Conservation (phyloP, 176 grass and related monocot genomes). For the Aegilops longissima region DNA sequence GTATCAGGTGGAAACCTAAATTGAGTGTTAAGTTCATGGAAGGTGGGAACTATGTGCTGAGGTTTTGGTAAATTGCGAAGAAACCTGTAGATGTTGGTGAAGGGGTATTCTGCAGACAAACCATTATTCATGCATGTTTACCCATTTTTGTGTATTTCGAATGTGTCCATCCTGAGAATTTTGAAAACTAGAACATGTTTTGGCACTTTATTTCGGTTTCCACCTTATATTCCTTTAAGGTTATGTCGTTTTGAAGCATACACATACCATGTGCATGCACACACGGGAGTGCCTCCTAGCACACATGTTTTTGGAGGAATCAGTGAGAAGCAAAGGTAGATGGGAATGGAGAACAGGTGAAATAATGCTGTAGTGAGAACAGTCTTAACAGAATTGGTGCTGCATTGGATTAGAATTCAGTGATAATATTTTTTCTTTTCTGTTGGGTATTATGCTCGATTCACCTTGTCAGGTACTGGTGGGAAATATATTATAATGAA, state of each 20-base stretch:
- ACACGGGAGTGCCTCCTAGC: too few species aligned
- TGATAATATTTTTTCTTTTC: too few species aligned
- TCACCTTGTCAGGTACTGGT: too few species aligned
- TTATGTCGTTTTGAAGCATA: background rate
- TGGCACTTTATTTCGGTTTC: background rate
- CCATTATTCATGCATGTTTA: background rate
- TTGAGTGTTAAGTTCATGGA: background rate
- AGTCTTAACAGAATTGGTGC: too few species aligned
- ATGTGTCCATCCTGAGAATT: background rate
- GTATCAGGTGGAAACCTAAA: slow-evolving; percentile 1
- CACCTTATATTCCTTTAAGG: background rate
- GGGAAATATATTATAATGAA: too few species aligned
- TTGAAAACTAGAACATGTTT: background rate
- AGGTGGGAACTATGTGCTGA: background rate
- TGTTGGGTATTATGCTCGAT: too few species aligned
- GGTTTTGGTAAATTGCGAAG: background rate
- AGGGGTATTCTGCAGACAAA: background rate
- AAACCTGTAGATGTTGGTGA: background rate
- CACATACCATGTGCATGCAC: background rate
- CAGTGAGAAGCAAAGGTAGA: too few species aligned
- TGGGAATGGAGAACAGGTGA: too few species aligned
- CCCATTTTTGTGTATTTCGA: background rate
- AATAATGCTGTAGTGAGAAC: too few species aligned
- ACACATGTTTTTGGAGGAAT: too few species aligned
- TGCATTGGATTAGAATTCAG: too few species aligned